Conservation (phyloP, 2,329 filamentous ascomycete species). For the Endocalyx cinctus region DNA sequence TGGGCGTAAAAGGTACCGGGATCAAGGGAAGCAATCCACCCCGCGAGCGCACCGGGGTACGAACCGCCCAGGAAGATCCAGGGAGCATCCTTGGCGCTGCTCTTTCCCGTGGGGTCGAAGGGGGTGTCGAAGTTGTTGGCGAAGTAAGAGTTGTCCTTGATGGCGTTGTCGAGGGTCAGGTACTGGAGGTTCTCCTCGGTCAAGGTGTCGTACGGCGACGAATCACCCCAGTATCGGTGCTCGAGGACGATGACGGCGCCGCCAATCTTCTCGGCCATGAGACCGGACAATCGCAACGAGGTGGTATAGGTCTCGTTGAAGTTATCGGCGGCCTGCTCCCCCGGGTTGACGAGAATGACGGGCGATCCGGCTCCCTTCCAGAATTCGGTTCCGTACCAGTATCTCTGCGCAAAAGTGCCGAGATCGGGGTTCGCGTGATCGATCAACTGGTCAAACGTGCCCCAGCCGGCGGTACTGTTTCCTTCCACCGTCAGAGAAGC, state of each 20-base stretch:
- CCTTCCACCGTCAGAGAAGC: no score
- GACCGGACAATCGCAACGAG: slow-evolving; percentile 43
- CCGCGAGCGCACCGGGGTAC: slow-evolving; percentile 51
- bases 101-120: slow-evolving; percentile 43
- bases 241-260: slow-evolving; percentile 52
- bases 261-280: slow-evolving; percentile 46
- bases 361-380: slow-evolving; percentile 53
- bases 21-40: slow-evolving; percentile 47
- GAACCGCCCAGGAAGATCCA: slow-evolving; percentile 55
- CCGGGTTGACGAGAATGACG: slow-evolving; percentile 47
- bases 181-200: slow-evolving; percentile 50
- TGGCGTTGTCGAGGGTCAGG: slow-evolving; percentile 48
- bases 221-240: slow-evolving; percentile 56
- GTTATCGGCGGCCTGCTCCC: slow-evolving; percentile 41
- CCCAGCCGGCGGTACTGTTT: no score
- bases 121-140: slow-evolving; percentile 48
- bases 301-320: slow-evolving; percentile 49
- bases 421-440: slow-evolving; percentile 53
- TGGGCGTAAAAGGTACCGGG: slow-evolving; percentile 59
- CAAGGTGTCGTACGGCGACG: slow-evolving; percentile 45
- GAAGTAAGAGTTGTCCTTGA: slow-evolving; percentile 50
- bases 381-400: slow-evolving; percentile 41
- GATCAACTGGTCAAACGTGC: slow-evolving; percentile 55
- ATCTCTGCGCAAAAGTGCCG: slow-evolving; percentile 51
- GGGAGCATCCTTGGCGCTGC: slow-evolving; percentile 47